Evolutionary conservation across 345 rosid species (phyloP), one percentile per base, ranked within the genome.

Genomic region (Salix koriyanagi): DNA sequence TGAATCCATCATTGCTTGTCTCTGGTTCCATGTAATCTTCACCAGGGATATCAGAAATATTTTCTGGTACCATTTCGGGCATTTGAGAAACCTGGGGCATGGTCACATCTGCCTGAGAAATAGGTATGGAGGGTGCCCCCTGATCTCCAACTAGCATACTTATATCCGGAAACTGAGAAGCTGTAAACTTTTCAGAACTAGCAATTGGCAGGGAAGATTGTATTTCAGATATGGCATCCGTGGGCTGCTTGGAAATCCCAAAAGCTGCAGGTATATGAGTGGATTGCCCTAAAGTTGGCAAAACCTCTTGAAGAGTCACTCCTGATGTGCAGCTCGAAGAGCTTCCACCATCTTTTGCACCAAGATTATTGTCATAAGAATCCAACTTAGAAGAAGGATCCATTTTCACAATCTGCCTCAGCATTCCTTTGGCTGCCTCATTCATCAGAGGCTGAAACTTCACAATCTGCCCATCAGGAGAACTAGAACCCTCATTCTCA

Each of bases 381-480:
- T 90, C 96, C 78, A 76, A 65, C 84, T 77, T 83, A 16, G 92
- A 75, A 73, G 92, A 84, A 26, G 86, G 25, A 67, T 87, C 90
- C 67, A 76, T 74, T 84, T 87, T 88, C 90, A 91, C 87, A 68
- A 94, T 83, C 79, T 89, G 94, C 82, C 84, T 86, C 65, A 96
- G 79, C 91, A 94, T 87, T 66, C 88, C 88, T 76, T 87, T 86
- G 12, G 92, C 87, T 73, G 93, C 90, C 76, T 92, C 96, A 58
- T 88, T 92, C 89, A 91, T 79, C 75, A 81, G 82, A 78, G 97
- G 98, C 80, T 90, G 91, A 80, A 92, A 96, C 72, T 89, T 96
- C 60, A 96, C 93, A 74, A 96, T 96, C 89, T 89, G 99, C 74
- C 98, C 95, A 83, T 90, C 98, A 67, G 87, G 77, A 81, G 91